Percentiles rank a stretch among this genome's conserved stretches.
Evolutionary conservation across 495 filamentous ascomycete genomes (phyloP).

Genomic region (Trichocladium uniseriatum): DNA sequence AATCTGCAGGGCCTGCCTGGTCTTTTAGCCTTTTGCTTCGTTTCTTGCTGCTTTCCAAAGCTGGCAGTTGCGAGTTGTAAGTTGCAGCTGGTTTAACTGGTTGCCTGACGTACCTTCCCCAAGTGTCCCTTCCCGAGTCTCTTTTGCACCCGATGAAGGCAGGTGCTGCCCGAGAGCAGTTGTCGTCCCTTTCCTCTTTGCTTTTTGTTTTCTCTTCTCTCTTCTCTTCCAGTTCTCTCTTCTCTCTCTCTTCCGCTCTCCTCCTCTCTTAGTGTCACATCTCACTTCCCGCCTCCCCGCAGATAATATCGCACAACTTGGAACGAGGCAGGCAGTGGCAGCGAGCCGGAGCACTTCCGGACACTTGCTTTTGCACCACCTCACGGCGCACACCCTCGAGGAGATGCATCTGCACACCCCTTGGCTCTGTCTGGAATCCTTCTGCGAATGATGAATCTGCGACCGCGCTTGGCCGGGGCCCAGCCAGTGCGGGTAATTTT

Average conservation of each 20-base stretch:
- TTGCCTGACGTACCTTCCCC: too few species aligned
- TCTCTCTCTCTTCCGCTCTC: neutral
- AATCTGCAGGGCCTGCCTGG: too few species aligned
- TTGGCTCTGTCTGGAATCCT: neutral
- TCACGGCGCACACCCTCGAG: slow-evolving; percentile 1
- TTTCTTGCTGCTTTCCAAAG: too few species aligned
- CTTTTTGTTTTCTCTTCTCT: neutral
- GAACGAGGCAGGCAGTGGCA: slow-evolving; percentile 2
- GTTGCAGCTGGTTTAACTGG: too few species aligned
- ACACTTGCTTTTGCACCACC: neutral
- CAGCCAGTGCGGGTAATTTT: slow-evolving; percentile 8
- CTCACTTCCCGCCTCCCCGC: slow-evolving; percentile 2
- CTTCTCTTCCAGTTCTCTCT: neutral
- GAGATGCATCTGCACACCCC: slow-evolving; percentile 4
- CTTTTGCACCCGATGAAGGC: too few species aligned
- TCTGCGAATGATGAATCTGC: neutral
- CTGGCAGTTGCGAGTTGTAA: too few species aligned
- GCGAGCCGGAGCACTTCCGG: slow-evolving; percentile 9
- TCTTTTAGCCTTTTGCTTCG: too few species aligned
- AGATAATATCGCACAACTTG: slow-evolving; percentile 5
- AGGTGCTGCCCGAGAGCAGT: too few species aligned
- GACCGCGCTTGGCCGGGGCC: neutral
- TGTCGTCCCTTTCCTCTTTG: too few species aligned
- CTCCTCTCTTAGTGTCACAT: slow-evolving; percentile 5
- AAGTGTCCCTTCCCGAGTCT: too few species aligned